Conservation (phyloP, 2,329 filamentous ascomycete species). For the Cyphellophora attinorum region DNA sequence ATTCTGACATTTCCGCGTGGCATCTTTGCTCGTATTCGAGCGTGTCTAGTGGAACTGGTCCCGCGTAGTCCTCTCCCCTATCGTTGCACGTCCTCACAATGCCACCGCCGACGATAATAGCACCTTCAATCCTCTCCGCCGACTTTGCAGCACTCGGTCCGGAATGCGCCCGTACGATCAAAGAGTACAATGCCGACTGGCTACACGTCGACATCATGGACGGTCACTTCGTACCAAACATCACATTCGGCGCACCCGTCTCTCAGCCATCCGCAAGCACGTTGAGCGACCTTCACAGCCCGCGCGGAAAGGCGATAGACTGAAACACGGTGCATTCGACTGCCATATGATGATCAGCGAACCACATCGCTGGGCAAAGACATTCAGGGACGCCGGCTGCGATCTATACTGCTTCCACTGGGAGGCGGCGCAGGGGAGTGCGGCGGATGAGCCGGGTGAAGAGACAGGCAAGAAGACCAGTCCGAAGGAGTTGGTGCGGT, state of each 20-base stretch:
- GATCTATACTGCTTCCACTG: conserved; percentile 99
- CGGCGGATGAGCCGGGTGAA: conserved; percentile 71
- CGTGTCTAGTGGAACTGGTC: too few relatives aligned
- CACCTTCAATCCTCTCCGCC: conserved; percentile 93
- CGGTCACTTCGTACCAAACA: conserved; percentile 96
- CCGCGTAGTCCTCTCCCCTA: too few relatives aligned
- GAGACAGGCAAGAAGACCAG: conserved; percentile 60
- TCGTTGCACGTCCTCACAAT: conserved; percentile 51
- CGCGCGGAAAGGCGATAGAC: conserved; percentile 43
- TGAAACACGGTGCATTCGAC: conserved; percentile 78
- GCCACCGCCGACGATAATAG: conserved; percentile 87
- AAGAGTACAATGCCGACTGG: conserved; percentile 74
- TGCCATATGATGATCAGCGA: conserved; percentile 97
- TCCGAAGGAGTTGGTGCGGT: conserved; percentile 75
- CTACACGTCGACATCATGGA: conserved; percentile 67
- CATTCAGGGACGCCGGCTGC: conserved; percentile 87
- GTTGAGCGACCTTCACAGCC: conserved; percentile 61
- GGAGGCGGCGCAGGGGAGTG: conserved; percentile 78
- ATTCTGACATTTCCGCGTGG: too few relatives aligned
- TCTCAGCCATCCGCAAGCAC: conserved; percentile 82
- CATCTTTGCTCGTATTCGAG: too few relatives aligned
- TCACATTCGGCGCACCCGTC: conserved; percentile 91
- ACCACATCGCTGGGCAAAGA: conserved; percentile 97
- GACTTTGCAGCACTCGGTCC: conserved; percentile 85
- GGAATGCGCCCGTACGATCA: conserved; percentile 77